Percentiles rank a stretch among this genome's conserved stretches.
Evolutionary conservation across 768 basidiomycete genomes (phyloP).

Genomic region (Rhodotorula sphaerocarpa): DNA sequence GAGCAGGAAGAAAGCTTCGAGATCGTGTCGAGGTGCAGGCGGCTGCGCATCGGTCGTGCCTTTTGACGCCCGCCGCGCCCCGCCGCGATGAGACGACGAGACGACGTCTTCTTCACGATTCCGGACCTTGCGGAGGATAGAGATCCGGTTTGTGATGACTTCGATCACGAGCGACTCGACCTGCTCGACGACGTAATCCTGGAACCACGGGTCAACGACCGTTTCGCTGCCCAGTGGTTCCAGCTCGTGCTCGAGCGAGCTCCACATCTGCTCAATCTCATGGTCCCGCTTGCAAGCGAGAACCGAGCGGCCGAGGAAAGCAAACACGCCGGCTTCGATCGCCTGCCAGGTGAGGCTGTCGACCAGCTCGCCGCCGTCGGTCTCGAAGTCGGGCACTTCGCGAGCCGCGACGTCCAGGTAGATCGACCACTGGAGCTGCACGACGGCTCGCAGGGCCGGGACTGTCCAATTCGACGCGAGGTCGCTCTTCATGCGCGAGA

Average conservation of each 20-base stretch:
- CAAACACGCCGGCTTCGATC: conserved; percentile 72
- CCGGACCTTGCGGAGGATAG: conserved; percentile 53
- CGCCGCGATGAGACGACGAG: conserved; percentile 59
- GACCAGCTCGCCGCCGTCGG: conserved; percentile 59
- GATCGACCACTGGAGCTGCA: conserved; percentile 80
- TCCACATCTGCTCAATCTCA: conserved; percentile 45
- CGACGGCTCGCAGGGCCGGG: conserved; percentile 57
- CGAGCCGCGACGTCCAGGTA: conserved; percentile 70
- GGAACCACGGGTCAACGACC: conserved; percentile 48
- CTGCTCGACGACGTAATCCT: conserved; percentile 52
- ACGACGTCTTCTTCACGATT: conserved; percentile 79
- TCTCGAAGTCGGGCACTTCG: conserved; percentile 56
- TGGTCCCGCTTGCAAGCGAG: conserved; percentile 51
- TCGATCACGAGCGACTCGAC: conserved; percentile 67
- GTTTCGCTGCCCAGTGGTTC: conserved; percentile 17
- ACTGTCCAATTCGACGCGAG: conserved; percentile 38
- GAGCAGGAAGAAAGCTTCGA: conserved; percentile 73
- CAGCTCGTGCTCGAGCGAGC: conserved; percentile 9
- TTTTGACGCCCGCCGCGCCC: conserved; percentile 20
- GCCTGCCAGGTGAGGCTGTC: conserved; percentile 75
- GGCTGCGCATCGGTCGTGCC: conserved; percentile 39
- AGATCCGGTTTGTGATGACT: conserved; percentile 42
- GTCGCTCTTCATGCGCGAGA: conserved; percentile 17
- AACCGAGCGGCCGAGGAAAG: conserved; percentile 58
- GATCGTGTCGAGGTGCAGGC: conserved; percentile 62